These are phyloP conservation scores for Ceratobasidium theobromae DNA, from an alignment of 1,284 basidiomycete genomes.

Conservation along the genomic window DNA sequence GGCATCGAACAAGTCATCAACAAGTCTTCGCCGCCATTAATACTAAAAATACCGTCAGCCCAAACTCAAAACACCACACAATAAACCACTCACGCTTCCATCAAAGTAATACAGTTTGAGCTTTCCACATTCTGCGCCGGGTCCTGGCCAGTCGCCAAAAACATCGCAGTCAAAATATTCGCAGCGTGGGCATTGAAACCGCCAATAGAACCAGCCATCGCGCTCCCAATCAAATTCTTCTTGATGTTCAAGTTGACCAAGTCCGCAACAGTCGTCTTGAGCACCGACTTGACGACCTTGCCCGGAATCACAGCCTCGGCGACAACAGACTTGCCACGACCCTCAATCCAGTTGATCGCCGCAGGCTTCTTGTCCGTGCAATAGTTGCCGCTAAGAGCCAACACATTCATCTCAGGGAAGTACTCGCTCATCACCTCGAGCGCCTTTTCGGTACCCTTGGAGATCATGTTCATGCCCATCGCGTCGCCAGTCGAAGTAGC, in stretches of 20 bases:
- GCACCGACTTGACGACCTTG: slow-evolving; percentile 80
- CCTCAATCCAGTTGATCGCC: slow-evolving; percentile 99
- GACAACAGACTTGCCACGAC: slow-evolving; percentile 95
- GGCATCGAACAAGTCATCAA: slow-evolving; percentile 94
- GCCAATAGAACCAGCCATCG: slow-evolving; percentile 96
- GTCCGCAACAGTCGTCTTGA: slow-evolving; percentile 94
- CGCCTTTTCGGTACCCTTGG: slow-evolving; percentile 93
- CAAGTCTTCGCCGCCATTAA: slow-evolving; percentile 87
- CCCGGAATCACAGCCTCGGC: slow-evolving; percentile 95
- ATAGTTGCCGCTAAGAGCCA: slow-evolving; percentile 96
- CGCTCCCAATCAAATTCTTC: slow-evolving; percentile 97
- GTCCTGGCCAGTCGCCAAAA: slow-evolving; percentile 96
- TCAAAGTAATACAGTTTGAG: slow-evolving; percentile 96
- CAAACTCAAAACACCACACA: slow-evolving; percentile 23
- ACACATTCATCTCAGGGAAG: slow-evolving; percentile 93
- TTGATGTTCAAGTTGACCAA: slow-evolving; percentile 92
- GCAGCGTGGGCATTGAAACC: slow-evolving; percentile 99
- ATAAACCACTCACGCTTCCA: slow-evolving; percentile 81
- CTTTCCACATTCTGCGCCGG: slow-evolving; percentile 99
- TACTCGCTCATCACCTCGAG: slow-evolving; percentile 76
- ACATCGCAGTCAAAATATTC: slow-evolving; percentile 96
- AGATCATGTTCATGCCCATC: slow-evolving; percentile 99
- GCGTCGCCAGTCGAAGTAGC: slow-evolving; percentile 96
- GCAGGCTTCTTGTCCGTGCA: slow-evolving; percentile 99
- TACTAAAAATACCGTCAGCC: slow-evolving; percentile 48